phyloP scores from a whole-genome alignment of 1,139 yeast genomes.

The Sugiyamaella novakii region DNA sequence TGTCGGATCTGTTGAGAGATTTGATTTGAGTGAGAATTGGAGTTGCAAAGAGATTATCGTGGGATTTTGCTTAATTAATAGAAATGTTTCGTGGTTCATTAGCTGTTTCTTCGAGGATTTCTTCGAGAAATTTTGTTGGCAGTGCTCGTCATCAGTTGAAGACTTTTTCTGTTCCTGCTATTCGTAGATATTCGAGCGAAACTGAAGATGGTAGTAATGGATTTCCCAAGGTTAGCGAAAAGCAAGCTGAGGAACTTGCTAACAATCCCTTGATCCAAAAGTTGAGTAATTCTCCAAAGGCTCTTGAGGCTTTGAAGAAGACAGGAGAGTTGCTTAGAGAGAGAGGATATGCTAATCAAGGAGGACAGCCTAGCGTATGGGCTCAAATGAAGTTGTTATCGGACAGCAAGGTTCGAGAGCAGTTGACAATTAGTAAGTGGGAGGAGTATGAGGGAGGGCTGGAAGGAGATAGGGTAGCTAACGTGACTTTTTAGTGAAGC shows the following conservation, averaged over 20 bases:
- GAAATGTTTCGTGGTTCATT: constrained; percentile 11
- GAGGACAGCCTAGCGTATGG: constrained; percentile 31
- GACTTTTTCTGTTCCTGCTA: background rate
- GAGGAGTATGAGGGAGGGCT: too few relatives aligned
- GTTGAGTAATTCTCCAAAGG: constrained; percentile 25
- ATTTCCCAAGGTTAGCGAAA: constrained; percentile 15
- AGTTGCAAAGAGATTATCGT: too few relatives aligned
- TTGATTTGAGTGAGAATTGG: too few relatives aligned
- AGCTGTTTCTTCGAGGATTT: background rate
- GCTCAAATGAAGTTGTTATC: constrained; percentile 33
- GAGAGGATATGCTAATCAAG: constrained; percentile 26
- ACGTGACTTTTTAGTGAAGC: constrained; percentile 23
- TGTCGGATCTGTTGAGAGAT: too few relatives aligned
- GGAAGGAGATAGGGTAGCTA: too few relatives aligned
- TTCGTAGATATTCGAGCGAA: constrained; percentile 13
- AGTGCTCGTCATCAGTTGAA: background rate
- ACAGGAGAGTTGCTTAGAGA: constrained; percentile 28
- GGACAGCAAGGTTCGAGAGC: constrained; percentile 31
- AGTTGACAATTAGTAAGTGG: constrained; percentile 29
- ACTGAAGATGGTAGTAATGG: background rate
- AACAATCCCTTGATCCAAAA: constrained; percentile 27
- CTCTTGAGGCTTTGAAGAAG: constrained; percentile 29
- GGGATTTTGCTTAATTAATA: too few relatives aligned
- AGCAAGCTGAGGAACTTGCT: constrained; percentile 25
- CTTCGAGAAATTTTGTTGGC: constrained; percentile 2